Base-by-base conservation (phyloP, 2,329 filamentous ascomycete genomes). In the Endocalyx cinctus region DNA sequence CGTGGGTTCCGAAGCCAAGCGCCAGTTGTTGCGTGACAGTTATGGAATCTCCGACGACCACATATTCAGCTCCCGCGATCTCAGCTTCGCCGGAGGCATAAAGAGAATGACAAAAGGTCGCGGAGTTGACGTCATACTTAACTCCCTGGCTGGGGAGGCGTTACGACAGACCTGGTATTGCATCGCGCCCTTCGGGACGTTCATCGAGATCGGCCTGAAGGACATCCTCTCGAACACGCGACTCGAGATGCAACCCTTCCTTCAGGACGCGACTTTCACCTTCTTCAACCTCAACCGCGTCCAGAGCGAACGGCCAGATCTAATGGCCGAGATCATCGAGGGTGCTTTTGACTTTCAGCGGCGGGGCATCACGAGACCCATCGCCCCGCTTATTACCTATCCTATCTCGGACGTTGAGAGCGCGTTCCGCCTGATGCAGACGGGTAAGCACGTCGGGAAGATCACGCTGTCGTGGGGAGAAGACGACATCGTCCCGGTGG, bases 71-170 rank as follows among this genome's bases (percentile, higher is more conserved):
- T 59, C 52, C 0, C 55, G 60, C 11, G 52, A 60, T 7, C 55
- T 59, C n/a, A 50, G 45, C n/a, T 61, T 65, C 15, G 55, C 60
- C 6, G 40, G 47, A 1, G 35, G 44, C 4, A 42, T 69, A 13
- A 43, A 54, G 15, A 39, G 51, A 1, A 33, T 51, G 12, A 67
- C 62, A 1, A 42, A 37, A 10, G 42, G 48, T 1, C 32, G 32
- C 1, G 59, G 60, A 10, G 51, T 70, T 2, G 66, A 73, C 25
- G 41, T 70, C 6, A 54, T 70, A 2, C 67, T 70, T 34, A 69
- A 70, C 41, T 58, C 69, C 0, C 14, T 41, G 11, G 64, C 67
- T n/a, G 22, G 37, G 7, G 41, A 43, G 25, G 20, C 32, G 2
- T 31, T 43, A 6, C 28, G 27, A 8, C 32, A 27, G 15, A 38